Base-by-base conservation (phyloP, 2,329 filamentous ascomycete genomes). In the Phialemoniopsis sp. region DNA sequence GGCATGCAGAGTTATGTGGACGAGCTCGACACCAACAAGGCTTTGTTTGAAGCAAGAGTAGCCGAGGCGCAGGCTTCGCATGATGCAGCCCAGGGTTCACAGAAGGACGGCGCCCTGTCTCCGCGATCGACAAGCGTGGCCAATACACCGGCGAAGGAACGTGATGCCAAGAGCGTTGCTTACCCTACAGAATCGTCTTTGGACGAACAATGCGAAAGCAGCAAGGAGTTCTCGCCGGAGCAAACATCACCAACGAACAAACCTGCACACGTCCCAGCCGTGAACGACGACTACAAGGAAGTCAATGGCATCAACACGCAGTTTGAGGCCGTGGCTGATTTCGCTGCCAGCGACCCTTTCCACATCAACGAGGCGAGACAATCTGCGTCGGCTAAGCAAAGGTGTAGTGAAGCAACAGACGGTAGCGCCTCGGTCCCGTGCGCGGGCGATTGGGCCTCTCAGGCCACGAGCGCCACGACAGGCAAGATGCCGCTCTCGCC, bases 1-100 rank as follows among this genome's bases (percentile, higher is more conserved):
- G 79, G 78, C 16, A 87, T 97, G 80, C 70, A 73, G 37, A 96
- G 94, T 60, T 87, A 85, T 12, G 83, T 94, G 12, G 78, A 86
- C 18, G 89, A 95, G 61, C 82, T 97, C 17, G 73, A 86, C 37
- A 67, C 67, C 42, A 97, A 97, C 61, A 87, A 85, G 59, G 63
- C 66, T 3, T 71, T 83, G 6, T 97, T 94, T 75, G 78, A 87
- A 50, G 66, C 66, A 35, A 80, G 76, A 46, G 78, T 91, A 32
- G 70, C 76, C 29, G 70, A 81, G 36, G 83, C 85, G 49, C 78
- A 81, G 55, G 67, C 71, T 29, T 73, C 63, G 34, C 66, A 67
- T 50, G 66, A 63, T 13, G 55, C 61, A n/a, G 55, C 62, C 19
- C 56, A 56, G 40, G 59, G 52, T 31, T 54, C 57, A 15, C 47